Conservation (phyloP, 164 flowering plant genomes). For the Stephania cephalantha region DNA sequence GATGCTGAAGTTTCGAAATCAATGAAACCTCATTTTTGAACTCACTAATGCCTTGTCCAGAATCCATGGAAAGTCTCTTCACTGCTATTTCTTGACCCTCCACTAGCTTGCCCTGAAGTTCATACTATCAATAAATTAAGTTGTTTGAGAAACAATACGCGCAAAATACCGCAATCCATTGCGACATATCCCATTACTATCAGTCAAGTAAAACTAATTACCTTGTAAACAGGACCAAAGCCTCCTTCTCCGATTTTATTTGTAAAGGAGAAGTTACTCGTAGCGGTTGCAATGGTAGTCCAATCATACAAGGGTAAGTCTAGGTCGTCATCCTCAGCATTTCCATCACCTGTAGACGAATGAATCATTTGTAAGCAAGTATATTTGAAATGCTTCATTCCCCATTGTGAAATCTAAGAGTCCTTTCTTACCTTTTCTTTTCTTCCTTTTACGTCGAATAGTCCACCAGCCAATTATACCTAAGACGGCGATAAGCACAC, state of each 20-base stretch:
- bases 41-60: constrained; percentile 21
- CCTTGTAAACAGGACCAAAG: constrained; percentile 22
- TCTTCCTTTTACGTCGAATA: not conserved
- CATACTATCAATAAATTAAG: not conserved
- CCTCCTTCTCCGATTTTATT: constrained; percentile 26
- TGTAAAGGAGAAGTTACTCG: constrained; percentile 13
- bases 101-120: constrained; percentile 18
- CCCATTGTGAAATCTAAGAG: not conserved
- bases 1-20: constrained; percentile 27
- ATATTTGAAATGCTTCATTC: too few species aligned
- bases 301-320: constrained; percentile 12
- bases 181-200: not conserved
- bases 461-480: not conserved
- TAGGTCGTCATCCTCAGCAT: not conserved
- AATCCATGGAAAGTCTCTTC: constrained; percentile 20
- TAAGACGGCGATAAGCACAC: not conserved
- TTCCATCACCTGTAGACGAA: not conserved
- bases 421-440: not conserved
- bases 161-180: not conserved
- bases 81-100: constrained; percentile 25
- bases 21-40: constrained; percentile 20
- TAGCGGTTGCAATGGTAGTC: constrained; percentile 9
- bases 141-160: not conserved
- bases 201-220: not conserved
- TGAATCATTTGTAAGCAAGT: not conserved